These are phyloP conservation scores for Fusarium pseudoanthophilum DNA, from an alignment of 2,329 filamentous ascomycete species.

Conservation along the genomic window DNA sequence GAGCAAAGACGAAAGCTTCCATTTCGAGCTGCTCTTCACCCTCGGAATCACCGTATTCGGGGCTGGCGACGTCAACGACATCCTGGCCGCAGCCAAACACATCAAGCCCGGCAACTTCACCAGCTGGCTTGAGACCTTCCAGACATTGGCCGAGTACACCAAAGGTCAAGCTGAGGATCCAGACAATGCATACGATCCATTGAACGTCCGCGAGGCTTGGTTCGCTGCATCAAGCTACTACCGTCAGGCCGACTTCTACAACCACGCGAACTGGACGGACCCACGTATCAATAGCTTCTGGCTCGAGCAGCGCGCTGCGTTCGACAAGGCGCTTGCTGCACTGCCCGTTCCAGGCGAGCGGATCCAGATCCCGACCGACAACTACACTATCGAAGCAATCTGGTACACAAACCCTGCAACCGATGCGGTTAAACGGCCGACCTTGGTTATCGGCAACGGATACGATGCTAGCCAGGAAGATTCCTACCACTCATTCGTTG, in stretches of 20 bases:
- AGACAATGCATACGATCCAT: background rate
- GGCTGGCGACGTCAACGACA: background rate
- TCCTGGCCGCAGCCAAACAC: background rate
- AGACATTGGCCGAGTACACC: background rate
- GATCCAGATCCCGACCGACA: background rate
- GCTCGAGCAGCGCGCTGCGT: background rate
- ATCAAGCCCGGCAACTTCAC: background rate
- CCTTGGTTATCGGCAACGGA: background rate
- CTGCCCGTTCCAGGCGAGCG: background rate
- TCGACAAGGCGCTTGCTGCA: background rate
- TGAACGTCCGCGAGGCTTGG: background rate
- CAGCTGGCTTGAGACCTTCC: background rate
- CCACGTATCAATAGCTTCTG: background rate
- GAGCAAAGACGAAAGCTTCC: background rate
- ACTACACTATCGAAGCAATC: background rate
- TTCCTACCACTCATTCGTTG: background rate
- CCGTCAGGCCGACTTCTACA: background rate
- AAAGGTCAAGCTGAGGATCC: fast-evolving
- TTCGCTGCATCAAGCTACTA: background rate
- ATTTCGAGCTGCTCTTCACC: background rate
- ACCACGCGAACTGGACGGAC: background rate
- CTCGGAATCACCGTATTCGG: background rate
- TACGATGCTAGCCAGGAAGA: background rate
- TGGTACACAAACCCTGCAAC: background rate
- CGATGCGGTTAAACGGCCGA: background rate